Evolutionary conservation across 2,329 filamentous ascomycete species (phyloP), one percentile per base, ranked within the genome.

Genomic region (Aspergillus ruber): DNA sequence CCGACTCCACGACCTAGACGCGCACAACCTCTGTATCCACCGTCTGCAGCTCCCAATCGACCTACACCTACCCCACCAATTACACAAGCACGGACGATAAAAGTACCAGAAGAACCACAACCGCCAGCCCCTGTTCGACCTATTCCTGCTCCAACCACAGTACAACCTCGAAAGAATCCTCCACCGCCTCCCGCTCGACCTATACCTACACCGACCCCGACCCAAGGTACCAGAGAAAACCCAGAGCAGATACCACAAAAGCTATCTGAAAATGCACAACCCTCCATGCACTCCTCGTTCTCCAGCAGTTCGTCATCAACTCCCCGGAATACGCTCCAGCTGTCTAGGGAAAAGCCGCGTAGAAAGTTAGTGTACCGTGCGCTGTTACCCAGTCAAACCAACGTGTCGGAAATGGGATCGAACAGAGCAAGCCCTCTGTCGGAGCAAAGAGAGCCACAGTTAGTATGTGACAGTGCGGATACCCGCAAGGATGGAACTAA

Each of bases 331-430:
- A 57, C 58, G 2, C 58, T 71, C 47, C 62, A 63, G 12, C 56
- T 72, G 18, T 54, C 59, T 1, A 56, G 51, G 13, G 57, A 59
- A 29, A 70, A 68, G 43, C 68, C 69, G 6, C 66, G 71, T 12
- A 67, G 57, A n/a, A 74, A 73, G 48, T 48, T 74, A 25, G 69
- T 74, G 63, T 74, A 72, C 50, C 61, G 59, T 45, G 67, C 66
- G 18, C 51, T 71, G 27, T 50, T 71, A 18, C 64, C 66, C 8
- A 33, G 48, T 7, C 49, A 54, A 21, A 17, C 47, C 40, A n/a
- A 39, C 5, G 3, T 47, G 5, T 32, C 47, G 17, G 23, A 43
- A 42, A 47, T 40, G n/a, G 46, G 39, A 23, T 45, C 23, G 48
- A 6, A 21, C 21, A 23, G 10, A 17, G 7, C 39, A 25, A 42